A percentile compares a stretch with the other conserved stretches of the same genome.
Conservation (phyloP, 129 eudicot genomes). For the Flaveria linearis region DNA sequence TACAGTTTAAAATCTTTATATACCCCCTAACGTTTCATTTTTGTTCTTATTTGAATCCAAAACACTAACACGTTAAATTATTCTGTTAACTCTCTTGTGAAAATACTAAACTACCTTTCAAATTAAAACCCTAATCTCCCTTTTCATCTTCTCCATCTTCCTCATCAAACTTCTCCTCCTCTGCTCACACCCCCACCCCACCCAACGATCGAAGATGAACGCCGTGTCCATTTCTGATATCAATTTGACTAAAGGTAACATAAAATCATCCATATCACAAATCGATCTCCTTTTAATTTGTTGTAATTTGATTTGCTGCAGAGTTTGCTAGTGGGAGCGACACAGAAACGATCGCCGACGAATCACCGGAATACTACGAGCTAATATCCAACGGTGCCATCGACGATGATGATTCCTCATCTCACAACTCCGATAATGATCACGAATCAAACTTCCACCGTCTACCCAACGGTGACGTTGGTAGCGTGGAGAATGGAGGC, state of each 20-base stretch:
- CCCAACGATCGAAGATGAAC: slow-evolving; percentile 37
- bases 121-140: too few species aligned
- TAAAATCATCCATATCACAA: background rate
- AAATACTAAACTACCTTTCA: too few species aligned
- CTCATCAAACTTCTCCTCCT: too few species aligned
- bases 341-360: slow-evolving; percentile 68
- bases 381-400: slow-evolving; percentile 49
- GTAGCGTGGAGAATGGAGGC: slow-evolving; percentile 49
- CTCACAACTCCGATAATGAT: slow-evolving; percentile 45
- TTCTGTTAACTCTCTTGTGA: too few species aligned
- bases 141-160: too few species aligned
- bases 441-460: slow-evolving; percentile 32
- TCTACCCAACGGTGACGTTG: slow-evolving; percentile 52
- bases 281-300: background rate
- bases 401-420: slow-evolving; percentile 46
- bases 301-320: background rate
- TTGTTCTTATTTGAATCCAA: too few species aligned
- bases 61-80: too few species aligned
- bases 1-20: too few species aligned
- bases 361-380: slow-evolving; percentile 67
- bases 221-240: slow-evolving; percentile 36
- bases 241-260: slow-evolving; percentile 40
- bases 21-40: too few species aligned
- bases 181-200: too few species aligned
- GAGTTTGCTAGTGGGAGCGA: slow-evolving; percentile 73